phyloP scores from a whole-genome alignment of 2,329 filamentous ascomycete genomes.

The Exophiala sideris region DNA sequence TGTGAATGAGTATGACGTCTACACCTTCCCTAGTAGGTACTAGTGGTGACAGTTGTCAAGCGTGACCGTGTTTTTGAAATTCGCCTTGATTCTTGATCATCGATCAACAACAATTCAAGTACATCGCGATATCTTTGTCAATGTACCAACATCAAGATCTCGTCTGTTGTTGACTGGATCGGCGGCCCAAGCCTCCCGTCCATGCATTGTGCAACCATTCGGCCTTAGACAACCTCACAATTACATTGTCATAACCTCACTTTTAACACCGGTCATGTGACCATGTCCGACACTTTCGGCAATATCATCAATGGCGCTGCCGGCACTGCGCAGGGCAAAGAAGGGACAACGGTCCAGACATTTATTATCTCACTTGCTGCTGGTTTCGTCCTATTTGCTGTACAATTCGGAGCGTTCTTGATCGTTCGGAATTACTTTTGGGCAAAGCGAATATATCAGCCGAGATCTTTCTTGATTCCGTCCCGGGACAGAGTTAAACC shows the following conservation, averaged over 20 bases:
- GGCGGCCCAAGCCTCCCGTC: neutral
- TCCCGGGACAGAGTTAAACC: conserved; percentile 30
- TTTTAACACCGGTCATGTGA: neutral
- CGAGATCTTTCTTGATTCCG: conserved; percentile 31
- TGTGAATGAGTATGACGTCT: too few relatives aligned
- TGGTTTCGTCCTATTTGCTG: conserved; percentile 30
- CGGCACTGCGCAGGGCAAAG: conserved; percentile 30
- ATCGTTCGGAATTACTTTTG: conserved; percentile 30
- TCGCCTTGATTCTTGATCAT: conserved; percentile 26
- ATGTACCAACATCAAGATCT: neutral
- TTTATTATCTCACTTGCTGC: conserved; percentile 31
- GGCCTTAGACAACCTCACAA: neutral
- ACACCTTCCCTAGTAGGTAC: too few relatives aligned
- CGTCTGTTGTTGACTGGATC: neutral
- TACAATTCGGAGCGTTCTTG: conserved; percentile 29
- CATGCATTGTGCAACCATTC: conserved; percentile 2
- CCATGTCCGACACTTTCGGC: conserved; percentile 16
- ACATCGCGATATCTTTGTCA: conserved; percentile 2
- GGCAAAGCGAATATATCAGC: conserved; percentile 30
- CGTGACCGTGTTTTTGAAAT: too few relatives aligned
- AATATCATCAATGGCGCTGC: conserved; percentile 30
- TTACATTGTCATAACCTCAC: neutral
- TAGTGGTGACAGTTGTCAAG: too few relatives aligned
- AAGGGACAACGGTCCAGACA: conserved; percentile 31
- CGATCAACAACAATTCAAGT: neutral